Percentiles rank a stretch among this genome's conserved stretches.
phyloP scores from a whole-genome alignment of 768 basidiomycete genomes.

The Coprinellus micaceus region DNA sequence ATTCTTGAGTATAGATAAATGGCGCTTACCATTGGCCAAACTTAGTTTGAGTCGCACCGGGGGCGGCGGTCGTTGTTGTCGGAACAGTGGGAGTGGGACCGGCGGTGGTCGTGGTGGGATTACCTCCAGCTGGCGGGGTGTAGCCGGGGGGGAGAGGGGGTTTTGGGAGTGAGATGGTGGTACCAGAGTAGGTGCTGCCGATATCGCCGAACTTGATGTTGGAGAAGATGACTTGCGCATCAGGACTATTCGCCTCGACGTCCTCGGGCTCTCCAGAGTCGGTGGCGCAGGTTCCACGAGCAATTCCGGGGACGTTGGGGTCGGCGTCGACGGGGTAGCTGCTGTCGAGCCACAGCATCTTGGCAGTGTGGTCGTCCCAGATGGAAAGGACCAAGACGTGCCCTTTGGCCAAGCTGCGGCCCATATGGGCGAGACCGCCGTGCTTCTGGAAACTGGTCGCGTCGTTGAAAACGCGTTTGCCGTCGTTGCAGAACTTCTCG shows the following conservation, averaged over 20 bases:
- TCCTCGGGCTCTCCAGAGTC: constrained; percentile 42
- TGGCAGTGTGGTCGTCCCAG: constrained; percentile 51
- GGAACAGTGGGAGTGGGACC: constrained; percentile 25
- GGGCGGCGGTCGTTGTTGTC: constrained; percentile 27
- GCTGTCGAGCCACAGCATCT: constrained; percentile 59
- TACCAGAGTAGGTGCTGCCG: constrained; percentile 37
- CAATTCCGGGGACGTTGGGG: constrained; percentile 37
- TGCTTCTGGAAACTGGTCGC: constrained; percentile 39
- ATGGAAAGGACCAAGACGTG: constrained; percentile 48
- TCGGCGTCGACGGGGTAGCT: constrained; percentile 36
- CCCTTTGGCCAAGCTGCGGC: constrained; percentile 34
- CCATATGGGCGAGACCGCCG: constrained; percentile 38
- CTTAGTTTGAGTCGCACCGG: constrained; percentile 30
- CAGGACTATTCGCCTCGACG: constrained; percentile 36
- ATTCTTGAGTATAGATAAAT: not conserved
- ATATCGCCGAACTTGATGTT: constrained; percentile 53
- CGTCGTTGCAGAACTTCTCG: constrained; percentile 42
- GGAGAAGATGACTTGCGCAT: constrained; percentile 46
- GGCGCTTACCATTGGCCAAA: constrained; percentile 34
- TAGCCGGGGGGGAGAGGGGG: constrained; percentile 10
- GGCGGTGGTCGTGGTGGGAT: constrained; percentile 10
- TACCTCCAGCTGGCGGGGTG: not conserved
- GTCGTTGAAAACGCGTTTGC: constrained; percentile 48
- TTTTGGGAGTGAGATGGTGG: not conserved
- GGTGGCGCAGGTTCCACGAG: constrained; percentile 49